Evolutionary conservation across 2,329 filamentous ascomycete species (phyloP), one percentile per base, ranked within the genome.

Genomic region (Aspergillus tanneri): DNA sequence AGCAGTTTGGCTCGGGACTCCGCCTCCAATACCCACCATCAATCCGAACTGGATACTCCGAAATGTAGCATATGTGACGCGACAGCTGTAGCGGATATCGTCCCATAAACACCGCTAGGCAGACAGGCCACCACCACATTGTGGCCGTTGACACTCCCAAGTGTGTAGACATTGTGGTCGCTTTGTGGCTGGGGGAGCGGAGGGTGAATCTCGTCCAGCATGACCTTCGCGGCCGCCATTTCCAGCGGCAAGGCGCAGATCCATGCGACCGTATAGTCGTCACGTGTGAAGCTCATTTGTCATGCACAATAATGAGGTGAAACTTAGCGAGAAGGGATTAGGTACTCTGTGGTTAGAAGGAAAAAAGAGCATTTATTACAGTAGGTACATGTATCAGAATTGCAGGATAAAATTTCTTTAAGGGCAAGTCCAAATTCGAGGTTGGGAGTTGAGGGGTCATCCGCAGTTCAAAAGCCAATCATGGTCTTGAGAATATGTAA

Each of bases 1-100:
- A 6, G 45, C 25, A n/a, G 52, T 52, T 1, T 30, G 27, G 24
- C 48, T 48, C 3, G 64, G 65, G 2, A 62, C 60, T 4, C 63
- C 65, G n/a, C 62, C 64, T 2, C 62, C 64, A 35, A 66, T 60
- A 0, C 64, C 65, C 2, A 67, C 62, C 54, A 67, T 56, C 43
- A 68, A 43, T 10, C 55, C 43, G 11, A 59, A 50, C 2, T 50
- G 50, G 14, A 68, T 48, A 2, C 28, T 24, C 1, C 59, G 49
- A 34, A 69, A 69, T 5, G 53, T 62, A 2, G 52, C 55, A 69
- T 55, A 34, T 65, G 55, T 3, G 47, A 53, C 10, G 52, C 46
- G 1, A 63, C 61, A 2, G 27, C 49, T 3, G 59, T 54, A 8
- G 62, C 60, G 18, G 61, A 55, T 10, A 24, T 52, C 1, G 25